phyloP scores from a whole-genome alignment of 2,329 filamentous ascomycete species.

The Beauveria medogensis region DNA sequence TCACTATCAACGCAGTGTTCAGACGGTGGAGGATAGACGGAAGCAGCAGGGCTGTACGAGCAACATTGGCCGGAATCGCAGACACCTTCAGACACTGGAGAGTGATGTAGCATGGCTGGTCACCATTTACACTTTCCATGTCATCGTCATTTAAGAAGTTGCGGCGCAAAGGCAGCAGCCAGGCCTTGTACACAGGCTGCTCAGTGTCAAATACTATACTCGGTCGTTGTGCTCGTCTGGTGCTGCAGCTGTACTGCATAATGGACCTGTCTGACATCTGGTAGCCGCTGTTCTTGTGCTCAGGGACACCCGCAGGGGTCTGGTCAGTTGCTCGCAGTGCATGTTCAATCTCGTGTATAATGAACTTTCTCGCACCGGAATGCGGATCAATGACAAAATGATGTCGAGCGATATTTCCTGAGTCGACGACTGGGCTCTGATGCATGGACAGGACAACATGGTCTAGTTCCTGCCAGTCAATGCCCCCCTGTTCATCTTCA shows the following conservation, averaged over 20 bases:
- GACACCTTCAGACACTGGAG: conserved; percentile 73
- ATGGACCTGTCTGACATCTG: conserved; percentile 49
- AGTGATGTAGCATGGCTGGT: conserved; percentile 55
- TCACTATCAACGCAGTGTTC: conserved; percentile 70
- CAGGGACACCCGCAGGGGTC: conserved; percentile 49
- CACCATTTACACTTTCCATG: conserved; percentile 21
- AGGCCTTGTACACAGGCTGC: conserved; percentile 76
- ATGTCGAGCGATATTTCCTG: conserved; percentile 24
- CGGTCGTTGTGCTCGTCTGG: conserved; percentile 54
- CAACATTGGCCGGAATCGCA: conserved; percentile 61
- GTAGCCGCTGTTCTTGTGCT: conserved; percentile 37
- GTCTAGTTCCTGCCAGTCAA: conserved; percentile 38
- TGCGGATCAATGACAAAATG: conserved; percentile 49
- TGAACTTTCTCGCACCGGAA: conserved; percentile 57
- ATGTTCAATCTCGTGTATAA: conserved; percentile 42
- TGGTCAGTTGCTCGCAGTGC: conserved; percentile 56
- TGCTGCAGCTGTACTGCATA: conserved; percentile 73
- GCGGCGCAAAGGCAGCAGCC: conserved; percentile 66
- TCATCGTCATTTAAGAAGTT: conserved; percentile 66
- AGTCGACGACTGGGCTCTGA: background rate
- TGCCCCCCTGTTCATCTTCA: background rate
- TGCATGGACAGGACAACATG: background rate
- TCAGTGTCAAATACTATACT: conserved; percentile 47
- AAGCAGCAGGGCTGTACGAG: conserved; percentile 65
- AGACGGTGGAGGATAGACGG: conserved; percentile 79